Evolutionary conservation across 768 basidiomycete genomes (phyloP).

Genomic region (Galerina sulciceps): DNA sequence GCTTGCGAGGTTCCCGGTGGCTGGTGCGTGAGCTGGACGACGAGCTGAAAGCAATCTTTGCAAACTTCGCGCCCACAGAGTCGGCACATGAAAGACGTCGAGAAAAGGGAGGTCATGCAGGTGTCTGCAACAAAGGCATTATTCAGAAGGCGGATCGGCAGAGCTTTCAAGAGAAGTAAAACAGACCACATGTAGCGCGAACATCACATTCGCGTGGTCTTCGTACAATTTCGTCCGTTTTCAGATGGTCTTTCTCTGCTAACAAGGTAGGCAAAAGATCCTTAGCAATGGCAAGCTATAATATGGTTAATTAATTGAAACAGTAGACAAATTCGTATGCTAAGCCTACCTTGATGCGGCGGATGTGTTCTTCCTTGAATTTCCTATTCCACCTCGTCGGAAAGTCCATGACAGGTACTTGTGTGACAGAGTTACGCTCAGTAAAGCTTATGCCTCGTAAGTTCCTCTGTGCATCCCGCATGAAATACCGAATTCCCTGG

Average conservation of each 20-base stretch:
- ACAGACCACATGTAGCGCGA: constrained; percentile 83
- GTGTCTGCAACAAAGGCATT: constrained; percentile 60
- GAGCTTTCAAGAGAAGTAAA: constrained; percentile 7
- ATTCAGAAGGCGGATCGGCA: not conserved
- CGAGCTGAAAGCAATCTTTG: constrained; percentile 76
- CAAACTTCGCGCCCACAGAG: constrained; percentile 90
- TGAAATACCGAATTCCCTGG: constrained; percentile 81
- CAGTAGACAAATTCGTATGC: not conserved
- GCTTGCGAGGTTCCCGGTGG: constrained; percentile 48
- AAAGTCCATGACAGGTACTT: constrained; percentile 64
- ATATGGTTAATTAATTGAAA: not conserved
- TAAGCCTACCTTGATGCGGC: constrained; percentile 59
- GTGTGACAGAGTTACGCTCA: constrained; percentile 57
- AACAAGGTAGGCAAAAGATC: constrained; percentile 70
- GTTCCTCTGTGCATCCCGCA: constrained; percentile 60
- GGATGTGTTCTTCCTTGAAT: constrained; percentile 53
- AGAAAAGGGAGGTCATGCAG: constrained; percentile 93
- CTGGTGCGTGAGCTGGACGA: constrained; percentile 65
- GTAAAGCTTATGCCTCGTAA: constrained; percentile 74
- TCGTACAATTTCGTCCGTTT: constrained; percentile 60
- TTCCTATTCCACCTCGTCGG: constrained; percentile 71
- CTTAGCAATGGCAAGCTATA: constrained; percentile 67
- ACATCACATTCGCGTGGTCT: constrained; percentile 82
- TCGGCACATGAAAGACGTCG: constrained; percentile 90
- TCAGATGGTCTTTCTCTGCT: constrained; percentile 66